Base-by-base conservation (phyloP, 2,329 filamentous ascomycete species). In the Grosmannia clavigera region DNA sequence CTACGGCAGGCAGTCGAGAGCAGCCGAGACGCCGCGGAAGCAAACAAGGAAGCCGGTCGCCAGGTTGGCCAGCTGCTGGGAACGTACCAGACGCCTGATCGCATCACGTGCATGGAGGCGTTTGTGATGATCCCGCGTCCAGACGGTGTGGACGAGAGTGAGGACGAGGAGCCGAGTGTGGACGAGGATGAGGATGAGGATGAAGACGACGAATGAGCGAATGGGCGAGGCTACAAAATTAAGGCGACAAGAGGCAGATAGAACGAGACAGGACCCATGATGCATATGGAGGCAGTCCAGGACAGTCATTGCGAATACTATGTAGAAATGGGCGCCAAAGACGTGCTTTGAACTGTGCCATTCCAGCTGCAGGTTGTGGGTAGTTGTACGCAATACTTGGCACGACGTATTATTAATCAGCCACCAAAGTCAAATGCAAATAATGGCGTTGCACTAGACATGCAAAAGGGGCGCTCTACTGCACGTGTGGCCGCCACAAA, bases 61-160 rank as follows among this genome's bases (percentile, higher is more conserved):
- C 70, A 73, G 62, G 66, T 88, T 27, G 91, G 89, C 35, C 79
- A 74, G 64, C 70, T 95, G 60, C 70, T 96, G 53, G 90, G 86
- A 19, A 84, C 81, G 38, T 94, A 94, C 68, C 87, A 92, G 72
- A 96, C 92, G 27, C 85, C 86, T 54, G 92, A 92, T 70, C 80
- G 94, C 60, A 91, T 97, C 65, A 97, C 92, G 46, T 97, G 94
- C 70, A 70, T 97, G 67, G 85, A 84, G 66, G 87, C 87, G 27
- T 97, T 95, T 75, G 76, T 89, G 64, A 95, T 97, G 90, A 81
- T 88, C 71, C 81, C 84, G 66, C 76, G 80, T 55, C 81, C 82
- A 19, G 83, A 84, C 50, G 80, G 80, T 27, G 76, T 78, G 53
- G 83, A 83, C 66, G 83, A 79, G 64, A 73, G 72, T 51, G 78